Evolutionary conservation across 148 eudicot species (phyloP), one percentile per base, ranked within the genome.

Genomic region (Silene uniflora): DNA sequence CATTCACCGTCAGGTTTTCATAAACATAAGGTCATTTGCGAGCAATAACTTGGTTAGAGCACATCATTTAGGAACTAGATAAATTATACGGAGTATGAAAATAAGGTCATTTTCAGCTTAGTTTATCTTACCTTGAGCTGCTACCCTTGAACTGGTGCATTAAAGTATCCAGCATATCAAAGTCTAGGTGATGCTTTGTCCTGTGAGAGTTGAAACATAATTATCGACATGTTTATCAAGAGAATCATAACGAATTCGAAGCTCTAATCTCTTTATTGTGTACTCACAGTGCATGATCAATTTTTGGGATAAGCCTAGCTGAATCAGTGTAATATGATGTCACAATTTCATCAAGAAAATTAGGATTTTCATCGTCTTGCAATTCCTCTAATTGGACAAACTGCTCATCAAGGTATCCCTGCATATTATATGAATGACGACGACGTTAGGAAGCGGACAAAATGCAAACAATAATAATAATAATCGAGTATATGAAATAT

Each of bases 131-230:
- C 97, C 97, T 90, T 81, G 97, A 90, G 81, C 96, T 78, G 83
- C 97, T 92, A 19, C 97, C 88, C 85, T 87, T 90, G 81, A 87
- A 90, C 56, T 90, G 91, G 69, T 90, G 96, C 98, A 92, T 92
- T 81, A 78, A 84, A 67, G 88, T 79, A 77, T 92, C 98, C 77
- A 92, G 85, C 78, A 71, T 87, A 22, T 70, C 90, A 78, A 90
- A 90, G 71, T 90, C 92, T 56, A 77, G 17, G 62, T 91, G 87
- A 23, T 72, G 66, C 21, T 72, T 84, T 44, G 73, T 86, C 83
- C 98, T 90, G 83, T 52, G 85, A 12, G 17, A 69, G 62, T 67
- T 67, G 35, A 8, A 22, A 68, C 59, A 79, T 49, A 46, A 10
- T 77, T 24, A 54, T 24, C 32, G 59, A 27, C 9, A 18, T 21